Evolutionary conservation across 2,329 filamentous ascomycete genomes (phyloP).

Genomic region (Fusarium stilboides): DNA sequence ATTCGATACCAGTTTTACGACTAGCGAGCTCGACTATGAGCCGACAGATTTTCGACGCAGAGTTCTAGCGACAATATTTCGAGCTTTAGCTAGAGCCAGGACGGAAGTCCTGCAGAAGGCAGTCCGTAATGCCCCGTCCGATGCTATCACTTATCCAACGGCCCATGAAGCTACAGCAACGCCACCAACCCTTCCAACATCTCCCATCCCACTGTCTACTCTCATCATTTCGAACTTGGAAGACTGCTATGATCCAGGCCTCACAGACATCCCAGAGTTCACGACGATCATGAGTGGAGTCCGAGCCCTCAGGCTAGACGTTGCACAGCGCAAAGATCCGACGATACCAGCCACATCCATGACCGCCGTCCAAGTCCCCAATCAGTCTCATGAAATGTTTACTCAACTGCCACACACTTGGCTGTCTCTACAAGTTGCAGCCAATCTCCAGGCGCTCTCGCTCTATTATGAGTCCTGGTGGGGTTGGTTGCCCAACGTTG

Average conservation of each 20-base stretch:
- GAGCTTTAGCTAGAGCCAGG: neutral
- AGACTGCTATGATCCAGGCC: neutral
- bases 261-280: neutral
- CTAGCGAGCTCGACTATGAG: rapidly evolving
- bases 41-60: neutral
- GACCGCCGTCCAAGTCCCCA: neutral
- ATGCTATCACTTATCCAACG: neutral
- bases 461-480: conserved; percentile 1
- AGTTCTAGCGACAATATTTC: neutral
- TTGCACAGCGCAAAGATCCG: neutral
- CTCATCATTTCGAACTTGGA: conserved; percentile 1
- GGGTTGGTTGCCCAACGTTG: conserved; percentile 1
- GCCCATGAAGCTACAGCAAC: too few species aligned
- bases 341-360: neutral
- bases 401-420: neutral
- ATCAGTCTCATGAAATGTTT: neutral
- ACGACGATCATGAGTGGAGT: neutral
- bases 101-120: neutral
- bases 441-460: conserved; percentile 12
- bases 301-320: neutral
- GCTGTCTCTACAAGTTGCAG: neutral
- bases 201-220: neutral
- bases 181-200: rapidly evolving
- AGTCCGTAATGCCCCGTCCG: neutral
- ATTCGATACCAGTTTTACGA: neutral